A percentile compares a stretch with the other conserved stretches of the same genome.
Conservation (phyloP, 257 asterid genomes). For the Plantago elongata region DNA sequence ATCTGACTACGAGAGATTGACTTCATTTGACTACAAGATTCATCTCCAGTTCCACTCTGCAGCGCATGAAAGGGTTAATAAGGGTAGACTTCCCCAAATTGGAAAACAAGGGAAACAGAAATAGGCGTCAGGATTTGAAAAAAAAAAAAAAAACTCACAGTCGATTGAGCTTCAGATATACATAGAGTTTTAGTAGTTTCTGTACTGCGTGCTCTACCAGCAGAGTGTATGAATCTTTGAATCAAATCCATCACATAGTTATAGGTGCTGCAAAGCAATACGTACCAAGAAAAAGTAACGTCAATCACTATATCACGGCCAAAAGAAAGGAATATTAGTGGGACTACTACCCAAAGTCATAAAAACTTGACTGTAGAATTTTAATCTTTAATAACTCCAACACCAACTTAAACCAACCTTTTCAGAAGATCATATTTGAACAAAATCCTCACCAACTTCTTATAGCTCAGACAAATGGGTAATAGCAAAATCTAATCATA, state of each 20-base stretch:
- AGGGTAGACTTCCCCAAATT: neutral
- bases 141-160: slow-evolving; percentile 16
- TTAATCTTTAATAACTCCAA: neutral
- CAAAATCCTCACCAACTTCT: neutral
- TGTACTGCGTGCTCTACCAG: slow-evolving; percentile 13
- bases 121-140: neutral
- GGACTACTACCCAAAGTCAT: too few relatives aligned
- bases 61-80: neutral
- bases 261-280: slow-evolving; percentile 31
- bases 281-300: slow-evolving; percentile 5
- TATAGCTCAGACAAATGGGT: too few relatives aligned
- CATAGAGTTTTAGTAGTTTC: slow-evolving; percentile 5
- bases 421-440: neutral
- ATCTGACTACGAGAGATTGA: neutral
- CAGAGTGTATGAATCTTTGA: slow-evolving; percentile 20
- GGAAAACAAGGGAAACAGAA: neutral
- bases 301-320: neutral
- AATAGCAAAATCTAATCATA: too few relatives aligned
- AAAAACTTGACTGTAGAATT: neutral
- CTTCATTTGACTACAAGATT: slow-evolving; percentile 1
- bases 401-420: neutral
- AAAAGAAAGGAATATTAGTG: neutral
- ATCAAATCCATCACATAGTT: slow-evolving; percentile 37
- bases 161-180: slow-evolving; percentile 13
- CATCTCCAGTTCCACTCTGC: slow-evolving; percentile 17